Conservation (phyloP, 192 early-diverging fungal species). For the Diversispora eburnea region DNA sequence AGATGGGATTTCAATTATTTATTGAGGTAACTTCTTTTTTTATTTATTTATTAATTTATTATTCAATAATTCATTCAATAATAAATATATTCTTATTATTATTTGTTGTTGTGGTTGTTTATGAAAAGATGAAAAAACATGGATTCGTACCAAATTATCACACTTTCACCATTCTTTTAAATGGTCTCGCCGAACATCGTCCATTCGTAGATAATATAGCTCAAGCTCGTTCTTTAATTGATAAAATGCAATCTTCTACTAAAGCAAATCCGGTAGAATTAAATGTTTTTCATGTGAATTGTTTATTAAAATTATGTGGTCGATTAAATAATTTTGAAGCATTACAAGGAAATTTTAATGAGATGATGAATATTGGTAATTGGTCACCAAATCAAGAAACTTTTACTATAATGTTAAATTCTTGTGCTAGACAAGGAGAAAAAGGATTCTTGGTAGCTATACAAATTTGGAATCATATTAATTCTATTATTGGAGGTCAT, state of each 20-base stretch:
- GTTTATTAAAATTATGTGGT: conserved; percentile 38
- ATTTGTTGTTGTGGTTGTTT: background rate
- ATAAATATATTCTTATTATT: background rate
- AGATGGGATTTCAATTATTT: conserved; percentile 31
- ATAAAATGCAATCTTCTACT: conserved; percentile 21
- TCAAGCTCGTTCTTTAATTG: conserved; percentile 31
- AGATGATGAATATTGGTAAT: conserved; percentile 22
- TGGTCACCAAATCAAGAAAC: conserved; percentile 35
- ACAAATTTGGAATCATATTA: conserved; percentile 33
- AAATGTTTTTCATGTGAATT: conserved; percentile 31
- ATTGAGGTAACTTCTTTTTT: conserved; percentile 30
- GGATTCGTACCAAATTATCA: conserved; percentile 34
- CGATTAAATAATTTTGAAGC: conserved; percentile 28
- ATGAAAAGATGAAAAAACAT: conserved; percentile 35
- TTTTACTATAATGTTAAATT: conserved; percentile 34
- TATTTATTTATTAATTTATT: background rate
- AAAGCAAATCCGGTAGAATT: background rate
- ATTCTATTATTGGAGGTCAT: background rate
- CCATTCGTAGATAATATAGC: conserved; percentile 31
- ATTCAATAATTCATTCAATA: background rate
- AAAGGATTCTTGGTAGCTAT: conserved; percentile 33
- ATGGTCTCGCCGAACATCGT: conserved; percentile 35
- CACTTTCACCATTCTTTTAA: conserved; percentile 39
- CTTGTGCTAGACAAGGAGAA: conserved; percentile 33
- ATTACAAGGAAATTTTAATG: conserved; percentile 25